Base-by-base conservation (phyloP, 2,329 filamentous ascomycete species). In the Coleophoma cylindrospora region DNA sequence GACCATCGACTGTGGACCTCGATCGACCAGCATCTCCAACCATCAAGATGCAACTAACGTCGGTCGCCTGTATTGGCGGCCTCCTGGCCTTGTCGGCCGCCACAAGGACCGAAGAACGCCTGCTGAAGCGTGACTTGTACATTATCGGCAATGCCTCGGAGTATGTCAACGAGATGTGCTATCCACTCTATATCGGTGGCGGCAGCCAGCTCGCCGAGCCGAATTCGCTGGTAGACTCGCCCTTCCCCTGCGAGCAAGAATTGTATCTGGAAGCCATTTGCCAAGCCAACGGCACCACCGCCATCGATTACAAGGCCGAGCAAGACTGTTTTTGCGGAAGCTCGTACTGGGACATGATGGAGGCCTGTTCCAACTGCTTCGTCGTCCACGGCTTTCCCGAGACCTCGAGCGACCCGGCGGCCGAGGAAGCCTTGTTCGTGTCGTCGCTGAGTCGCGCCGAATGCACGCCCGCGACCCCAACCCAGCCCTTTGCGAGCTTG, bases 291-390 rank as follows among this genome's bases (percentile, higher is more conserved):
- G 65, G 62, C 49, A 66, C 66, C 3, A 49, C 52, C 1, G 54
- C 59, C 12, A 52, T 61, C 10, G 61, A 57, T 11, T 64, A 61
- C 45, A 49, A 58, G 14, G 63, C 64, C 1, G 61, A 65, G 49
- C 61, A 64, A 32, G 54, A 66, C 56, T 71, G 72, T 61, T 67
- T 73, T 60, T 75, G 73, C 61, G 59, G 57, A 11, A 68, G 71
- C 37, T 65, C 62, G 48, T 73, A 65, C 64, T 74, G 74, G 57
- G 45, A 56, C 15, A 66, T 70, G 49, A 68, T 66, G 64, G 46
- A 56, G 4, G 68, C 61, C 40, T 75, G 72, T 58, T 64, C 68
- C 34, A 51, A 61, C 21, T 76, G 71, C 53, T 64, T 70, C 4
- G 54, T 59, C 33, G 56, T 64, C n/a, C 70, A 74, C 57, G 72